phyloP scores from a whole-genome alignment of 805 yeast genomes.

The Spathaspora hagerdaliae region DNA sequence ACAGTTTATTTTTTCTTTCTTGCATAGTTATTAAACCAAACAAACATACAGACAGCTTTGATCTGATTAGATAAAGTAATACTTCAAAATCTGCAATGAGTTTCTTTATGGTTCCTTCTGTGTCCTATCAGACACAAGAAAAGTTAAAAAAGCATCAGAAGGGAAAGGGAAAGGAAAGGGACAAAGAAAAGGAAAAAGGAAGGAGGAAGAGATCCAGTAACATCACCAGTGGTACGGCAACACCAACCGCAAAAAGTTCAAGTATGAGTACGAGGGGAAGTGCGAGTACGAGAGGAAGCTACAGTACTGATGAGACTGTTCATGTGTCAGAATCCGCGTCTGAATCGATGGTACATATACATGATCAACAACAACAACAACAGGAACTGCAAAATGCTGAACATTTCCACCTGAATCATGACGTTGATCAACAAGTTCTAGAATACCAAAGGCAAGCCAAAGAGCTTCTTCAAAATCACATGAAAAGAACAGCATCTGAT shows the following conservation, averaged over 20 bases:
- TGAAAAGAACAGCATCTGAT: background rate
- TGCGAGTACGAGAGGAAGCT: no score
- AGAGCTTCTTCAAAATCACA: no score
- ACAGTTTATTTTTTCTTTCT: no score
- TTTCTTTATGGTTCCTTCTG: conserved; percentile 35
- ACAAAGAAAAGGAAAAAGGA: conserved; percentile 14
- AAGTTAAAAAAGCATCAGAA: conserved; percentile 21
- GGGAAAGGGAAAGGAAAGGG: conserved; percentile 9
- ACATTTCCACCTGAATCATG: no score
- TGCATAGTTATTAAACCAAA: no score
- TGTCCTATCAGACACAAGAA: conserved; percentile 40
- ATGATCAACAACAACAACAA: background rate
- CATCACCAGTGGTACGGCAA: background rate
- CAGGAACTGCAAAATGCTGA: background rate
- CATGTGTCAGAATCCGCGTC: background rate
- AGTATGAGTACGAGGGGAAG: background rate
- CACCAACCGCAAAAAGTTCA: background rate
- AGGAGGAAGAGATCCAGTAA: conserved; percentile 6
- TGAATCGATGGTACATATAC: background rate
- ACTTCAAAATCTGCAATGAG: conserved; percentile 19
- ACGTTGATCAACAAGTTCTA: no score
- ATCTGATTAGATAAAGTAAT: no score
- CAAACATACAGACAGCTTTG: no score
- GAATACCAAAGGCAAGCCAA: no score
- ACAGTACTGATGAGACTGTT: background rate